Conservation (phyloP, 371 early-diverging fungal species). For the Apophysomyces elegans region DNA sequence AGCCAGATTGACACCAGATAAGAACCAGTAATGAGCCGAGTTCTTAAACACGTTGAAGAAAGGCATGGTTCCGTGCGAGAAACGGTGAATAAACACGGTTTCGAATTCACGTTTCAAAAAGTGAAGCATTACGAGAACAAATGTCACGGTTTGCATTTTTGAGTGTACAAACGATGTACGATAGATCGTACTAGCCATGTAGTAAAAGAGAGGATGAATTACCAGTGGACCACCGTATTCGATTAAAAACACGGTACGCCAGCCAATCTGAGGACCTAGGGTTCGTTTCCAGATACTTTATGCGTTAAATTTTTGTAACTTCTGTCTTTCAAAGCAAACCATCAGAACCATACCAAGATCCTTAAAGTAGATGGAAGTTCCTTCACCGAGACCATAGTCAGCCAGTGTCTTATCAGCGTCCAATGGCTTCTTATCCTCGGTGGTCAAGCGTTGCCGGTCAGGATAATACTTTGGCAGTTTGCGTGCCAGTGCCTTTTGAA, state of each 20-base stretch:
- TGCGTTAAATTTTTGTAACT: neutral
- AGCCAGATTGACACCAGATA: constrained; percentile 88
- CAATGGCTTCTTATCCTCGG: constrained; percentile 57
- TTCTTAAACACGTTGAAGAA: constrained; percentile 92
- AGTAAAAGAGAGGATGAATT: constrained; percentile 88
- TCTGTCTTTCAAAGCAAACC: neutral
- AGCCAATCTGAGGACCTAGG: constrained; percentile 90
- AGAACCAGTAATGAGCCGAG: constrained; percentile 92
- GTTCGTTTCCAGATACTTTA: neutral
- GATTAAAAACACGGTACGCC: constrained; percentile 93
- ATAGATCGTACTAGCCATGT: constrained; percentile 69
- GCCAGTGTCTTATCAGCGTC: constrained; percentile 61
- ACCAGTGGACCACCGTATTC: constrained; percentile 94
- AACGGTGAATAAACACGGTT: constrained; percentile 93
- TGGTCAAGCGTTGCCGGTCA: constrained; percentile 82
- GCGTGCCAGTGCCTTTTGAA: constrained; percentile 63
- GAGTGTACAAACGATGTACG: constrained; percentile 61
- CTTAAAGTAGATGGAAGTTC: constrained; percentile 75
- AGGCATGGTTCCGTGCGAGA: constrained; percentile 96
- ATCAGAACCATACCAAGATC: constrained; percentile 66
- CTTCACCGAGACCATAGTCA: constrained; percentile 64
- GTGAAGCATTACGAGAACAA: constrained; percentile 77
- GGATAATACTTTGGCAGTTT: constrained; percentile 68
- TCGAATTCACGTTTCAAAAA: constrained; percentile 94
- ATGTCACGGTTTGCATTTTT: constrained; percentile 68